phyloP scores from a whole-genome alignment of 345 rosid genomes.

The Clausena lansium region DNA sequence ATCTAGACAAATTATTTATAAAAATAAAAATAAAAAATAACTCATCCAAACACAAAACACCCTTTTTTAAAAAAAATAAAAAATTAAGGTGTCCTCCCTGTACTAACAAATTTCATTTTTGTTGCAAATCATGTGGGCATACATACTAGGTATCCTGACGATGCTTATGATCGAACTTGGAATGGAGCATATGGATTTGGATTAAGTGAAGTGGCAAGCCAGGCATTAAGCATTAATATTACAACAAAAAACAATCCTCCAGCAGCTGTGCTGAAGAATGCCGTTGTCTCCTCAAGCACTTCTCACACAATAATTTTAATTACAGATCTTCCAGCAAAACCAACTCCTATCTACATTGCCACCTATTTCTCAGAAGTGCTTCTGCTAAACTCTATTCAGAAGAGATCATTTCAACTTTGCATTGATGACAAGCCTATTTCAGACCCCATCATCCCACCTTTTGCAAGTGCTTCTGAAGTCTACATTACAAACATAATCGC shows the following conservation, averaged over 20 bases:
- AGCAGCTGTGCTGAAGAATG: not conserved
- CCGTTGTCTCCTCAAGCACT: not conserved
- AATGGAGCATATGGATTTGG: not conserved
- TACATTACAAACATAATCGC: conserved; percentile 18
- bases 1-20: too few species aligned
- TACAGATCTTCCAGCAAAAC: not conserved
- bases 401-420: conserved; percentile 19
- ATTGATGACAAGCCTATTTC: not conserved
- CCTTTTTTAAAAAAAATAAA: too few species aligned
- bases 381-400: not conserved
- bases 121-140: not conserved
- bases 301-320: not conserved
- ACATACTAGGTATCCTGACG: conserved; percentile 15
- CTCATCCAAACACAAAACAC: too few species aligned
- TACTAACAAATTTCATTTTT: not conserved
- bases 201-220: not conserved
- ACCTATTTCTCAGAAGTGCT: conserved; percentile 22
- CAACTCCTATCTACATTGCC: conserved; percentile 7
- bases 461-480: too few species aligned
- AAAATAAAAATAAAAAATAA: too few species aligned
- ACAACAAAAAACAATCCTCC: conserved; percentile 15
- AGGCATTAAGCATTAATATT: not conserved
- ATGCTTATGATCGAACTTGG: conserved; percentile 31
- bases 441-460: conserved; percentile 9
- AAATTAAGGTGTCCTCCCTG: too few species aligned